Conservation (phyloP, 202 grass and related monocot species). For the Panicum hallii region DNA sequence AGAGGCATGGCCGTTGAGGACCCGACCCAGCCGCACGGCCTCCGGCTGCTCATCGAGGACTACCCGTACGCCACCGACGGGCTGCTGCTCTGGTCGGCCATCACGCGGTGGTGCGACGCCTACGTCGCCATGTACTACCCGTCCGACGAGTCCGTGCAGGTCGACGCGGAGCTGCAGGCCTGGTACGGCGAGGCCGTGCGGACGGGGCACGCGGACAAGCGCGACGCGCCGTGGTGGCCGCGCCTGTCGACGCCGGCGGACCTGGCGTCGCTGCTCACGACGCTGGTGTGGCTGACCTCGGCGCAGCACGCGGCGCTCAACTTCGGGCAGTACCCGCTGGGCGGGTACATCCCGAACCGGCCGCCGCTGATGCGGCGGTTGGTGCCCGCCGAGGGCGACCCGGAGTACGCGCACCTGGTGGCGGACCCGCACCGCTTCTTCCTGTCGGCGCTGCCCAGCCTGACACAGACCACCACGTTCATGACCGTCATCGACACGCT, state of each 20-base stretch:
- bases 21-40: slow-evolving; percentile 63
- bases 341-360: slow-evolving; percentile 89
- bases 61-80: slow-evolving; percentile 94
- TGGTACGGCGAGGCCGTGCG: slow-evolving; percentile 81
- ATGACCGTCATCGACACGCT: slow-evolving; percentile 98
- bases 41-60: slow-evolving; percentile 86
- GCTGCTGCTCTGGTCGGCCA: slow-evolving; percentile 83
- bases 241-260: slow-evolving; percentile 54
- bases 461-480: slow-evolving; percentile 87
- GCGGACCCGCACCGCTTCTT: slow-evolving; percentile 81
- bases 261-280: slow-evolving; percentile 71
- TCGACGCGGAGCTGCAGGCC: slow-evolving; percentile 84
- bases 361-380: slow-evolving; percentile 90
- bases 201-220: slow-evolving; percentile 78
- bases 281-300: slow-evolving; percentile 85
- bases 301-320: slow-evolving; percentile 93
- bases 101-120: slow-evolving; percentile 59
- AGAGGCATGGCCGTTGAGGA: slow-evolving; percentile 97
- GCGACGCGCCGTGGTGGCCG: slow-evolving; percentile 89
- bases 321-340: slow-evolving; percentile 96
- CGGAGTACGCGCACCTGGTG: slow-evolving; percentile 69
- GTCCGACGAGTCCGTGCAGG: slow-evolving; percentile 48
- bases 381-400: slow-evolving; percentile 69
- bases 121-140: slow-evolving; percentile 81
- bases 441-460: slow-evolving; percentile 84